Percentiles rank a stretch among this genome's conserved stretches.
Conservation (phyloP, 495 filamentous ascomycete species). For the Hypoxylon perforatum region DNA sequence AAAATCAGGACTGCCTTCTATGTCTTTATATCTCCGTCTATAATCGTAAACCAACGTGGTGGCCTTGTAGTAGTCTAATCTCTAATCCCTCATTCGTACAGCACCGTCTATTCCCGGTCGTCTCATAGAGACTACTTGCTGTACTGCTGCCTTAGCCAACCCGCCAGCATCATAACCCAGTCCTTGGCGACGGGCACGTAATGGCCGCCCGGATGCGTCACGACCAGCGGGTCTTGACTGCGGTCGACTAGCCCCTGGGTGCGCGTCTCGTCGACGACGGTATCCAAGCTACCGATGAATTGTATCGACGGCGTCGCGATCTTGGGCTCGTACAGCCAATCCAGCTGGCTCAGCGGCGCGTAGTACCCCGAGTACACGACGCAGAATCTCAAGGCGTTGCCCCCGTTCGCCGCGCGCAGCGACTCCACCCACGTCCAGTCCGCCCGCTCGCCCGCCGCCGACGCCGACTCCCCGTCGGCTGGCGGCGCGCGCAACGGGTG, state of each 20-base stretch:
- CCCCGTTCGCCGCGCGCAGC: constrained; percentile 61
- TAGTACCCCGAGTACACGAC: constrained; percentile 84
- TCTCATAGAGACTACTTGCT: constrained; percentile 66
- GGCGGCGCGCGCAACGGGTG: constrained; percentile 11
- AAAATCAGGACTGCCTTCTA: constrained; percentile 37
- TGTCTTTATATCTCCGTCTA: constrained; percentile 16
- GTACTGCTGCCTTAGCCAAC: constrained; percentile 74
- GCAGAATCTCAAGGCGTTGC: constrained; percentile 78
- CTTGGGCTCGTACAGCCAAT: constrained; percentile 77
- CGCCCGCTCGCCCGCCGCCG: constrained; percentile 53
- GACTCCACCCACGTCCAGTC: constrained; percentile 48
- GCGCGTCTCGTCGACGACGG: constrained; percentile 83
- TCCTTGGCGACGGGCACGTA: constrained; percentile 85
- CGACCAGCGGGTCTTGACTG: constrained; percentile 71
- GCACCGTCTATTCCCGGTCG: constrained; percentile 39
- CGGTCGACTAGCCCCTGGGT: constrained; percentile 72
- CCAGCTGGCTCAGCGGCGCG: constrained; percentile 69
- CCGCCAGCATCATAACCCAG: constrained; percentile 77
- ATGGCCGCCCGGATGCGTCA: constrained; percentile 93
- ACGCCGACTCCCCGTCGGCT: constrained; percentile 50
- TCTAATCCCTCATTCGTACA: constrained; percentile 2
- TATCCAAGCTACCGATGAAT: constrained; percentile 86
- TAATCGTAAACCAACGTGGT: constrained; percentile 14
- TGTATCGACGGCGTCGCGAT: constrained; percentile 83
- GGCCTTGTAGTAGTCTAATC: neutral